Evolutionary conservation across 768 basidiomycete genomes (phyloP).

Genomic region (Terana coerulea): DNA sequence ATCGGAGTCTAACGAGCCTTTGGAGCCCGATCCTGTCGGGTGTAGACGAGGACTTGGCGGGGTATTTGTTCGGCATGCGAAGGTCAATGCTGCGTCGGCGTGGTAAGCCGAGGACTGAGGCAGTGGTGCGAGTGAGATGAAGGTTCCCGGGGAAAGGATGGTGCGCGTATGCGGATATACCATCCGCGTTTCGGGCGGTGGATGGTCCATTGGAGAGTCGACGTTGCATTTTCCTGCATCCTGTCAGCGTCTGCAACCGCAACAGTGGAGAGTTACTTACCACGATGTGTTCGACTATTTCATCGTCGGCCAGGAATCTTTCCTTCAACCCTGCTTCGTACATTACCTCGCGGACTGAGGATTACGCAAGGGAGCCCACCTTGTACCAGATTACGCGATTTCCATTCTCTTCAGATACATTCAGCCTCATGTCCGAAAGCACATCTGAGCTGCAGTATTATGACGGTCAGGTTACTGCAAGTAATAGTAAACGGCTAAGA

Average conservation of each 20-base stretch:
- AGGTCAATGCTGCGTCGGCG: conserved; percentile 30
- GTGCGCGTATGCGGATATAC: conserved; percentile 77
- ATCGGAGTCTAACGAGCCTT: conserved; percentile 26
- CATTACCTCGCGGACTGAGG: conserved; percentile 2
- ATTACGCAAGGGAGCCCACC: conserved; percentile 33
- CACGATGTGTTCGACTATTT: conserved; percentile 72
- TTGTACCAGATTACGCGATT: conserved; percentile 70
- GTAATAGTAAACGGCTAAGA: too few relatives aligned
- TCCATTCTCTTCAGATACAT: conserved; percentile 55
- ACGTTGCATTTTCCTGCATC: conserved; percentile 62
- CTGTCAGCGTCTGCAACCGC: background rate
- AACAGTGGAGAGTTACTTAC: conserved; percentile 37
- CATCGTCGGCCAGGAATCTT: conserved; percentile 65
- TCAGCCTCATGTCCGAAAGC: conserved; percentile 62
- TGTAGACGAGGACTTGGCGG: conserved; percentile 5
- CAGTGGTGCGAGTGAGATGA: conserved; percentile 33
- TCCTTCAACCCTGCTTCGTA: conserved; percentile 43
- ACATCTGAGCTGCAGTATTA: conserved; percentile 71
- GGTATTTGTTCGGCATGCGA: conserved; percentile 31
- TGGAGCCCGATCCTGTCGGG: conserved; percentile 9
- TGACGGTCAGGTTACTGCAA: too few relatives aligned
- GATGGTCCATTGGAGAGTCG: conserved; percentile 66
- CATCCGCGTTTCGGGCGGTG: conserved; percentile 80
- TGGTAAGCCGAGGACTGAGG: conserved; percentile 28
- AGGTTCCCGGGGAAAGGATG: conserved; percentile 57